These are phyloP conservation scores for Alternaria panax DNA, from an alignment of 2,329 filamentous ascomycete genomes.

Conservation along the genomic window DNA sequence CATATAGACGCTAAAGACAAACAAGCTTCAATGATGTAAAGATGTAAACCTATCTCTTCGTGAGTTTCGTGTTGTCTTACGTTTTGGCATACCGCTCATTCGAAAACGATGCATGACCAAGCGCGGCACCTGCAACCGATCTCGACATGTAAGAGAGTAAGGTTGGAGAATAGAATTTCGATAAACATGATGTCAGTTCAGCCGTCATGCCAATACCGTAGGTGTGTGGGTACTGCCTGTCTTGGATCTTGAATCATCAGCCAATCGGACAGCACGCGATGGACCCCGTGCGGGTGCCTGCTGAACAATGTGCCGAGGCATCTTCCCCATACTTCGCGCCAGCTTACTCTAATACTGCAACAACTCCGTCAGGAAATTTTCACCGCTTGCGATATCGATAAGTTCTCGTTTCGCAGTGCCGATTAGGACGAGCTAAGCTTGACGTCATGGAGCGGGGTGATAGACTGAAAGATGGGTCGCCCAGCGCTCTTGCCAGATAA, in stretches of 20 bases:
- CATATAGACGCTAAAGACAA: too few species aligned
- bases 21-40: too few species aligned
- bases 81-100: too few species aligned
- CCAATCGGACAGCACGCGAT: neutral
- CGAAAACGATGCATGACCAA: too few species aligned
- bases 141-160: too few species aligned
- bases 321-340: neutral
- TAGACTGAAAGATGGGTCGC: neutral
- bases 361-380: neutral
- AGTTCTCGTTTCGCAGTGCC: neutral
- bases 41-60: too few species aligned
- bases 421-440: neutral
- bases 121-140: too few species aligned
- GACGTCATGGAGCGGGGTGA: neutral
- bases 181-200: too few species aligned
- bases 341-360: constrained; percentile 4
- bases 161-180: too few species aligned
- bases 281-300: neutral
- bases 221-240: neutral
- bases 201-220: too few species aligned
- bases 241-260: neutral
- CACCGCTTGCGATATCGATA: neutral
- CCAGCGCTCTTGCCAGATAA: neutral
- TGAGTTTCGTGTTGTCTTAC: too few species aligned
- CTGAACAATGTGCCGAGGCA: neutral